A percentile compares a stretch with the other conserved stretches of the same genome.
Conservation (phyloP, 306 rosid species). For the Astragalus membranaceus region DNA sequence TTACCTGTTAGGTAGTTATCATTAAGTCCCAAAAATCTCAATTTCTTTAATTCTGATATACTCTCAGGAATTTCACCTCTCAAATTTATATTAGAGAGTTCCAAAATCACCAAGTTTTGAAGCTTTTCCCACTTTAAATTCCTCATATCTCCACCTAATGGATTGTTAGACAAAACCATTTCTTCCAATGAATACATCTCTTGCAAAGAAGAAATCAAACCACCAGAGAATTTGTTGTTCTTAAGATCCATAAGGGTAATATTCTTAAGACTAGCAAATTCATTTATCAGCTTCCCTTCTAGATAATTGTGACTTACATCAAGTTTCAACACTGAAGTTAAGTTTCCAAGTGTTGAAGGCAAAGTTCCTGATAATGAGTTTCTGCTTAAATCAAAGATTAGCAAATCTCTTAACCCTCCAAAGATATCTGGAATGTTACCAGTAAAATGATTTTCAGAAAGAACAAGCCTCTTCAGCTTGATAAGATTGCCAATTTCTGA, state of each 20-base stretch:
- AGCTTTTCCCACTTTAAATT: conserved; percentile 54
- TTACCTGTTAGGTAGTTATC: conserved; percentile 72
- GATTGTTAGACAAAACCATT: conserved; percentile 70
- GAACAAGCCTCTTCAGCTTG: conserved; percentile 57
- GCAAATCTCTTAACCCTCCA: conserved; percentile 38
- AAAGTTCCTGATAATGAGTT: conserved; percentile 64
- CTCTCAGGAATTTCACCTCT: conserved; percentile 79
- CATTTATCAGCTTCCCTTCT: conserved; percentile 44
- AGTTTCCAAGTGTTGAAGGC: conserved; percentile 48
- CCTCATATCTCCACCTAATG: conserved; percentile 60
- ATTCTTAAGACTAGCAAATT: conserved; percentile 38
- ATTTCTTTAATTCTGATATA: conserved; percentile 46
- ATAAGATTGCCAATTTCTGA: conserved; percentile 44
- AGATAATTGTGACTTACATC: conserved; percentile 65
- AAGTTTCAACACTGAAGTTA: conserved; percentile 66
- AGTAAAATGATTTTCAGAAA: conserved; percentile 45
- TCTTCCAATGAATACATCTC: conserved; percentile 56
- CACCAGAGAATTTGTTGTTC: conserved; percentile 67
- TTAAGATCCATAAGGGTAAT: conserved; percentile 80
- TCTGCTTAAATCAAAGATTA: conserved; percentile 72
- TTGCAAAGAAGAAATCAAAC: conserved; percentile 49
- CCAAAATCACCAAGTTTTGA: conserved; percentile 55
- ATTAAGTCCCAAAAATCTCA: conserved; percentile 75
- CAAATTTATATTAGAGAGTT: conserved; percentile 61
- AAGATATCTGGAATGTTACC: conserved; percentile 55